Conservation (phyloP, 2,329 filamentous ascomycete genomes). For the Aspergillus sclerotialis region DNA sequence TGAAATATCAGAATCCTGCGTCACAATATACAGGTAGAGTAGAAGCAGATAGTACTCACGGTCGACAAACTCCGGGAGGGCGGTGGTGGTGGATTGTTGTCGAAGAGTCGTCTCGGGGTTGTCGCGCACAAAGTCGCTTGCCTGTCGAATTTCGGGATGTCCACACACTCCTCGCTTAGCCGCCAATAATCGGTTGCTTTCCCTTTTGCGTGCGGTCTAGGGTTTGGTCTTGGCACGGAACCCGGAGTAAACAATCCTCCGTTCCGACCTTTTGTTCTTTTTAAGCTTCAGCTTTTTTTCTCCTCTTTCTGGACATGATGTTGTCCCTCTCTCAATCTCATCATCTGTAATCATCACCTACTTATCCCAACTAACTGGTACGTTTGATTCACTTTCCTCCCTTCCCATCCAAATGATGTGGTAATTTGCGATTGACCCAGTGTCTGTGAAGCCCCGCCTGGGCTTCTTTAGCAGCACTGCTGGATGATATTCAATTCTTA, state of each 20-base stretch:
- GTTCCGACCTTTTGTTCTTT: conserved; percentile 9
- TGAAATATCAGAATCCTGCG: conserved; percentile 29
- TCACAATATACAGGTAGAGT: too few relatives aligned
- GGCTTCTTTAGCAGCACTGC: conserved; percentile 65
- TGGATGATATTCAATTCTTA: conserved; percentile 92
- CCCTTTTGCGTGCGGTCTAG: conserved; percentile 25
- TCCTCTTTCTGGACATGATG: conserved; percentile 4
- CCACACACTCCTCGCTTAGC: conserved; percentile 38
- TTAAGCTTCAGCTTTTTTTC: conserved; percentile 20
- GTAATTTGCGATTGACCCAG: conserved; percentile 99
- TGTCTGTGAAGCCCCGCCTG: conserved; percentile 83
- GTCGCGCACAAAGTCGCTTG: conserved; percentile 25
- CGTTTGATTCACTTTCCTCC: conserved; percentile 11
- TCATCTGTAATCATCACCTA: background rate
- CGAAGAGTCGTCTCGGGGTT: conserved; percentile 30
- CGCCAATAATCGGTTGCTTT: conserved; percentile 23
- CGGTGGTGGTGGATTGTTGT: conserved; percentile 31
- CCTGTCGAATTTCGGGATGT: conserved; percentile 27
- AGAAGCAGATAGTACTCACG: conserved; percentile 35
- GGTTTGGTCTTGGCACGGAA: conserved; percentile 18
- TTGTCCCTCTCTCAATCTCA: background rate
- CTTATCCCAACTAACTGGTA: too few relatives aligned
- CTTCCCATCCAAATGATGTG: conserved; percentile 61
- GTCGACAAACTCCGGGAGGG: conserved; percentile 34
- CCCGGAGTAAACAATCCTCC: conserved; percentile 17